Evolutionary conservation across 352 stramenopile genomes (phyloP).

Genomic region (Phytophthora syringae): DNA sequence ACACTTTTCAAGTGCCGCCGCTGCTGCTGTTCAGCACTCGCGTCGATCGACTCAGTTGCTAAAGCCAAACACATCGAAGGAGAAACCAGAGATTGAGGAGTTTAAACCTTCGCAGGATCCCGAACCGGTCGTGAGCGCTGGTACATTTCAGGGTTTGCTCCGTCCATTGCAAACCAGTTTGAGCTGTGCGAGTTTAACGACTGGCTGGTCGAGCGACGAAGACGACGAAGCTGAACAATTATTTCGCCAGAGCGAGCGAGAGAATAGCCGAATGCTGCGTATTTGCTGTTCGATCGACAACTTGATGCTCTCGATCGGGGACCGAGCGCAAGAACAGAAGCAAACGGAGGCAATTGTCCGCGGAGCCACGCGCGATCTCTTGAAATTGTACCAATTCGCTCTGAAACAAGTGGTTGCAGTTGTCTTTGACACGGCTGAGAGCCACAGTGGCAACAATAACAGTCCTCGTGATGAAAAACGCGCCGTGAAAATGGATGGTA

Average conservation of each 20-base stretch:
- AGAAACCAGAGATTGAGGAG: slow-evolving; percentile 1
- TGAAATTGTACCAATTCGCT: slow-evolving; percentile 56
- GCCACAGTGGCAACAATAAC: slow-evolving; percentile 9
- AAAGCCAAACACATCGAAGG: slow-evolving; percentile 28
- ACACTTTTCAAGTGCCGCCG: slow-evolving; percentile 24
- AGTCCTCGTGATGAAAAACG: not conserved
- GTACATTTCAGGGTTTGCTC: slow-evolving; percentile 57
- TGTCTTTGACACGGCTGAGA: slow-evolving; percentile 23
- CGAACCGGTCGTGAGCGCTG: slow-evolving; percentile 3
- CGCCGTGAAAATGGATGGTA: slow-evolving; percentile 18
- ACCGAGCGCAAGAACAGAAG: slow-evolving; percentile 60
- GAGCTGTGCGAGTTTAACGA: slow-evolving; percentile 46
- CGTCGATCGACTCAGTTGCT: slow-evolving; percentile 44
- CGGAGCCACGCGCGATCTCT: slow-evolving; percentile 48
- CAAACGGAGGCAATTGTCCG: slow-evolving; percentile 49
- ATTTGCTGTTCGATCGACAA: slow-evolving; percentile 78
- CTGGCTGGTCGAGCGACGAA: slow-evolving; percentile 42
- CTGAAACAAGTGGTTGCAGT: slow-evolving; percentile 48
- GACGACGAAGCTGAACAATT: slow-evolving; percentile 45
- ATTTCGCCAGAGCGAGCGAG: slow-evolving; percentile 51
- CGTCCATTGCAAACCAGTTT: slow-evolving; percentile 63
- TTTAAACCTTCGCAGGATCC: not conserved
- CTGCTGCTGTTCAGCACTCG: slow-evolving; percentile 40
- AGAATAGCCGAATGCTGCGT: slow-evolving; percentile 61
- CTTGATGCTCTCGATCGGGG: slow-evolving; percentile 57